Evolutionary conservation across 2,329 filamentous ascomycete genomes (phyloP), one percentile per base, ranked within the genome.

Genomic region (Talaromyces sp.): DNA sequence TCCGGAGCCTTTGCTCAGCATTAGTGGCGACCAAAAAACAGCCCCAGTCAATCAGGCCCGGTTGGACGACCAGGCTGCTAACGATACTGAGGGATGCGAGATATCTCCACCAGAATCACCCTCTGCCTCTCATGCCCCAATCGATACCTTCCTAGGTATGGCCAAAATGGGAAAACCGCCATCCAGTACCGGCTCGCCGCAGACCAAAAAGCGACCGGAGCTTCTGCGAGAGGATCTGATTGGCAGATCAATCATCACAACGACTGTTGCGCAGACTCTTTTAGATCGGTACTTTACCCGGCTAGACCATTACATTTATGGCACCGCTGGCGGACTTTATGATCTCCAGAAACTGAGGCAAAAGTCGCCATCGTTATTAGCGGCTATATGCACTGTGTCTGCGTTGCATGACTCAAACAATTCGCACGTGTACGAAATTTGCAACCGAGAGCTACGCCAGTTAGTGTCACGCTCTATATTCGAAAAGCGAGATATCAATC

Each of bases 251-350:
- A 66, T 79, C 1, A 69, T 82, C 16, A 75, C 71, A 48, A 52
- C 75, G 0, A 73, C 76, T 28, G 77, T 78, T 28, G 80, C 79
- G 2, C 76, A 80, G 58, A 70, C 70, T 12, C 69, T 82, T 3
- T 71, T 80, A 1, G 69, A 72, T 16, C 70, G 76, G 31, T 82
- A 80, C 64, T 69, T 80, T 4, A 75, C 73, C 11, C 74, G 77
- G 23, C 76, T 82, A 11, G 80, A 81, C 64, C 77, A 77, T 18
- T 82, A 80, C 63, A 76, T 81, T 39, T 82, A 81, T 66, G 74
- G 74, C 25, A 75, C 81, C 37, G 77, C 76, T n/a, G 69, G 75
- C n/a, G 71, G 73, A 23, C 78, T 79, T 62, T 71, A 69, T 23
- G 73, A 75, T 56, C 65, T 80, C 2, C 71, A 77, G 21, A 70